Percentiles rank a stretch among this genome's conserved stretches.
phyloP scores from a whole-genome alignment of 345 rosid species.

The Aurinia saxatilis region DNA sequence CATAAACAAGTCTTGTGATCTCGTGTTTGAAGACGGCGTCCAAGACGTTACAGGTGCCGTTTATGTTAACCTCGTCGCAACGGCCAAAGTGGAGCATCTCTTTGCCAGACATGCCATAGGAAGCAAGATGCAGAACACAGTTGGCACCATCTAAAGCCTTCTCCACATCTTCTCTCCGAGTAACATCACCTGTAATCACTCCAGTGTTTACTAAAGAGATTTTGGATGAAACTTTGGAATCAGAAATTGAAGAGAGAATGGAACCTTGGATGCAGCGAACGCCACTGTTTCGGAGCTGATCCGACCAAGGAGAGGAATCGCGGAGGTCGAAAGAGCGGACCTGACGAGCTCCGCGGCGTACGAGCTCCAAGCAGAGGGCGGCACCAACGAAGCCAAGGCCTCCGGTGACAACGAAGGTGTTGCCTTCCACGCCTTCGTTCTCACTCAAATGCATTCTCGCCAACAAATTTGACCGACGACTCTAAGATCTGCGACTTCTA shows the following conservation, averaged over 20 bases:
- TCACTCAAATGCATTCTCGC: constrained; percentile 71
- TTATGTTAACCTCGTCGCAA: constrained; percentile 72
- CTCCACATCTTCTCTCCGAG: constrained; percentile 48
- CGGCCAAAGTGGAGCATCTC: constrained; percentile 88
- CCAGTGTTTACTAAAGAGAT: neutral
- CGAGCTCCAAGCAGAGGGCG: constrained; percentile 69
- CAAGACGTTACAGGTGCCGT: constrained; percentile 71
- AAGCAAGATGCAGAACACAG: constrained; percentile 87
- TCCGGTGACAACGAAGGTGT: constrained; percentile 71
- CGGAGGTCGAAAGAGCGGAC: constrained; percentile 79
- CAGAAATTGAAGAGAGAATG: neutral
- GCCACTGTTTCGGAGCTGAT: constrained; percentile 38
- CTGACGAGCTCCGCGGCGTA: constrained; percentile 75
- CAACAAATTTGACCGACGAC: constrained; percentile 4
- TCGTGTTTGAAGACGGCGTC: constrained; percentile 60
- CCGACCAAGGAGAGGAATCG: constrained; percentile 62
- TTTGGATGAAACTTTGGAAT: neutral
- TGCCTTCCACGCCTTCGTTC: constrained; percentile 82
- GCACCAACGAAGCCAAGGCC: constrained; percentile 89
- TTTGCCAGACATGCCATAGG: constrained; percentile 91
- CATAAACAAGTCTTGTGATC: constrained; percentile 67
- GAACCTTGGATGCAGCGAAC: constrained; percentile 75
- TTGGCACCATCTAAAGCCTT: constrained; percentile 58
- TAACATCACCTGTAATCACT: constrained; percentile 49
- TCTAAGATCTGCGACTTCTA: neutral